phyloP scores from a whole-genome alignment of 2,329 filamentous ascomycete genomes.

The Aspergillus tamarii region DNA sequence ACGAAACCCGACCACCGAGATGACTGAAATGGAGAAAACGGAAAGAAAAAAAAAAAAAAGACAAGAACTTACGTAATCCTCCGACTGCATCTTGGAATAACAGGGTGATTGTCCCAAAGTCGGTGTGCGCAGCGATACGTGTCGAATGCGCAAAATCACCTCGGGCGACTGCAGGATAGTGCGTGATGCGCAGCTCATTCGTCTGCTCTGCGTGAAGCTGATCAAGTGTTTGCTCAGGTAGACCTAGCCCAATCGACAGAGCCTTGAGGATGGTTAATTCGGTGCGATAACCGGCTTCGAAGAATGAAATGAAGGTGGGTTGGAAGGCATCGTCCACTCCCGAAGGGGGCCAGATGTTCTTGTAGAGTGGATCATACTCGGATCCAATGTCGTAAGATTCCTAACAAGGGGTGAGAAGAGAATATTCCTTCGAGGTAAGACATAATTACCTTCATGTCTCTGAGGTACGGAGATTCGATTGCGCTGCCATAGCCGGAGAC shows the following conservation, averaged over 20 bases:
- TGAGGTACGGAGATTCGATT: not conserved
- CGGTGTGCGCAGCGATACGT: conserved; percentile 19
- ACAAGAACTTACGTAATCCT: conserved; percentile 7
- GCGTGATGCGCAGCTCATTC: conserved; percentile 19
- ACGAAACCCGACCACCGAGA: not conserved
- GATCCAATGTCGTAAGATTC: conserved; percentile 51
- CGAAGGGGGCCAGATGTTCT: conserved; percentile 53
- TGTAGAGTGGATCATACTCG: conserved; percentile 44
- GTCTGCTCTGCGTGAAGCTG: conserved; percentile 11
- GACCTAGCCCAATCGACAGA: not conserved
- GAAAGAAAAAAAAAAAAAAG: not conserved
- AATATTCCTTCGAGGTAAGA: not conserved
- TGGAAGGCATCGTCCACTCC: conserved; percentile 48
- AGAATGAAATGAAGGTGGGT: conserved; percentile 35
- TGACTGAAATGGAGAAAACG: not conserved
- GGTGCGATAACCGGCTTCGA: conserved; percentile 43
- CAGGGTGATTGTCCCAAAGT: conserved; percentile 22
- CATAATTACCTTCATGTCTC: not conserved
- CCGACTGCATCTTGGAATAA: conserved; percentile 22
- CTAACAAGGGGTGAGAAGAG: not conserved
- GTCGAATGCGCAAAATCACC: conserved; percentile 5
- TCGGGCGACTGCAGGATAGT: conserved; percentile 18
- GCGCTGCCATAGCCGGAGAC: not conserved
- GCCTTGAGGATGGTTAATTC: conserved; percentile 27
- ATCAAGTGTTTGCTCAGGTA: not conserved